A percentile compares a stretch with the other conserved stretches of the same genome.
phyloP scores from a whole-genome alignment of 116 monocot species.

The Dioscorea cayenensis region DNA sequence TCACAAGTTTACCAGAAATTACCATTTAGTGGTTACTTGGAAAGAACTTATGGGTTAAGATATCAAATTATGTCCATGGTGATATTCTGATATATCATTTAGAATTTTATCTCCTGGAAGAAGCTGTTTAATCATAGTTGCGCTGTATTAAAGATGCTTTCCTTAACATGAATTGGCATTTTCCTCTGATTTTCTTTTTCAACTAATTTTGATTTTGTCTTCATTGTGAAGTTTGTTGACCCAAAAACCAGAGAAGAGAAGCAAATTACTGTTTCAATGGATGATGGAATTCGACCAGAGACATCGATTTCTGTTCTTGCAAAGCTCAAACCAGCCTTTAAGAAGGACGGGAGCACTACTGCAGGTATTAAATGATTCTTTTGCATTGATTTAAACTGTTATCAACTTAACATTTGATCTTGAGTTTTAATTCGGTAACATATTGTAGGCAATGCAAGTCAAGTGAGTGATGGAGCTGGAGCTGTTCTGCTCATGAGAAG shows the following conservation, averaged over 20 bases:
- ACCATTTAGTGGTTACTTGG: too few relatives aligned
- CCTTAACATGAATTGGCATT: not conserved
- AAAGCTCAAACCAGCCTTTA: conserved; percentile 64
- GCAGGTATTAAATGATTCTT: conserved; percentile 32
- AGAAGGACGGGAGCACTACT: conserved; percentile 66
- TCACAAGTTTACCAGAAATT: too few relatives aligned
- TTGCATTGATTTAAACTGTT: not conserved
- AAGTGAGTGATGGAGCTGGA: conserved; percentile 76
- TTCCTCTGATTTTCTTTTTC: not conserved
- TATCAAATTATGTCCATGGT: too few relatives aligned
- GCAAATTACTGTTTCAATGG: conserved; percentile 34
- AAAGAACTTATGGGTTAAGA: too few relatives aligned
- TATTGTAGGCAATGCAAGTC: conserved; percentile 60
- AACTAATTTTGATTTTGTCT: not conserved
- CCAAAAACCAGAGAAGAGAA: conserved; percentile 62
- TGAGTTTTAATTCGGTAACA: not conserved
- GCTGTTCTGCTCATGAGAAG: conserved; percentile 76
- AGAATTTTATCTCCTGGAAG: too few relatives aligned
- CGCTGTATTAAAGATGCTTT: not conserved
- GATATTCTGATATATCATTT: too few relatives aligned
- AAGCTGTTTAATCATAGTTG: not conserved
- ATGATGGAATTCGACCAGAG: conserved; percentile 57
- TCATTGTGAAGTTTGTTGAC: conserved; percentile 40
- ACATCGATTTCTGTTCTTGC: conserved; percentile 50
- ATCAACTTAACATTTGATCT: not conserved